Evolutionary conservation across 306 rosid genomes (phyloP).

Genomic region (Hylodesmum podocarpum): DNA sequence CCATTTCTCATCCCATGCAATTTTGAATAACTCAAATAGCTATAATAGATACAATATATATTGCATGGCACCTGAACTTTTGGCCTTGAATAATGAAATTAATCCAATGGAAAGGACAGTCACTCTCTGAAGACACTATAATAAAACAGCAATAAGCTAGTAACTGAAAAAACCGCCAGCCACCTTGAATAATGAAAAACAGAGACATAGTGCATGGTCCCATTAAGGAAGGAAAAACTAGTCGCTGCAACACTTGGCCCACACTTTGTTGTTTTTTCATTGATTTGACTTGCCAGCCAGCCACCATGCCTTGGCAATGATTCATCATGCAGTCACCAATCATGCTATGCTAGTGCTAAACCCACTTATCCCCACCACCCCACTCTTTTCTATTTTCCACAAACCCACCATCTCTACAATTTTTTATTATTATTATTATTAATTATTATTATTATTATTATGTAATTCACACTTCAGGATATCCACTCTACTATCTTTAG

Average conservation of each 20-base stretch:
- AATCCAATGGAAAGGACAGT: background rate
- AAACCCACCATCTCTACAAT: conserved; percentile 19
- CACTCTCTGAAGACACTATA: background rate
- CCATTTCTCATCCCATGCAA: too few relatives aligned
- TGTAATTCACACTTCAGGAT: background rate
- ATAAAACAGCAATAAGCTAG: background rate
- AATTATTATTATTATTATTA: too few relatives aligned
- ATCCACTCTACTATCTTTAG: background rate
- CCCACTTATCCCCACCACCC: conserved; percentile 58
- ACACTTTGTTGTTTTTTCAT: background rate
- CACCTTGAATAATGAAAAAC: too few relatives aligned
- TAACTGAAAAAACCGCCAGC: conserved; percentile 47
- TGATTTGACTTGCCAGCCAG: conserved; percentile 38
- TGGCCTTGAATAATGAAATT: background rate
- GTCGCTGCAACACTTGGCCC: conserved; percentile 37
- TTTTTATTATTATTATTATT: too few relatives aligned
- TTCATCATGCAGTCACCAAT: conserved; percentile 47
- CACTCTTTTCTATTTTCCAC: conserved; percentile 18
- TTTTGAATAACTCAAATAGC: background rate
- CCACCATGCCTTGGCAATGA: conserved; percentile 40
- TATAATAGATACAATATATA: too few relatives aligned
- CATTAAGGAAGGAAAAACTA: conserved; percentile 30
- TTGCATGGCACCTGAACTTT: background rate
- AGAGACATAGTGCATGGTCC: conserved; percentile 25
- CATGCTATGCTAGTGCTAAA: conserved; percentile 36